phyloP scores from a whole-genome alignment of 805 yeast genomes.

The Ogataea minuta region DNA sequence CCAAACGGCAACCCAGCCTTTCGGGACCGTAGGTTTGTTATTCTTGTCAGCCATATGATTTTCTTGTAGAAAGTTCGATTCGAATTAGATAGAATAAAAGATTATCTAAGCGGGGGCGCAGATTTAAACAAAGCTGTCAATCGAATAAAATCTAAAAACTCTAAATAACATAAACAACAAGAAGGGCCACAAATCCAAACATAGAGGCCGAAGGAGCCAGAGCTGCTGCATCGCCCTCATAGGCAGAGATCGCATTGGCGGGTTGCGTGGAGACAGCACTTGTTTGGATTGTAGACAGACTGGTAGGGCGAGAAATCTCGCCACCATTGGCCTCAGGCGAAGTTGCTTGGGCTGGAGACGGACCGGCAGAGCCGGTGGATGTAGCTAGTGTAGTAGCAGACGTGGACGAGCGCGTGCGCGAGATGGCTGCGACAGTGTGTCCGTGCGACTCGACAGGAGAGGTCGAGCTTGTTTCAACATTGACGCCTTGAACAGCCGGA shows the following conservation, averaged over 20 bases:
- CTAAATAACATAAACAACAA: conserved; percentile 1
- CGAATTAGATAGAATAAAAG: not conserved
- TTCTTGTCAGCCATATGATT: conserved; percentile 26
- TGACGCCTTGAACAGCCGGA: no score
- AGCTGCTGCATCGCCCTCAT: conserved; percentile 2
- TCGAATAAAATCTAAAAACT: not conserved
- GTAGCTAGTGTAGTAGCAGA: not conserved
- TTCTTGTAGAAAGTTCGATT: not conserved
- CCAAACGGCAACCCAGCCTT: conserved; percentile 69
- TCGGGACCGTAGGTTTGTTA: conserved; percentile 28
- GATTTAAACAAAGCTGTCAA: not conserved
- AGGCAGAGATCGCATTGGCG: not conserved
- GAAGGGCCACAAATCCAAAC: conserved; percentile 3
- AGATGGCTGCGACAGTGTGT: not conserved
- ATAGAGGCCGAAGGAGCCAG: not conserved
- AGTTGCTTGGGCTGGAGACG: conserved; percentile 5
- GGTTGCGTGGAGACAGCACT: not conserved
- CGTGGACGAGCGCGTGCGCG: not conserved
- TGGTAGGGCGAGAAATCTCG: conserved; percentile 1
- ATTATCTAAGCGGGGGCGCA: conserved; percentile 7
- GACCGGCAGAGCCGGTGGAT: not conserved
- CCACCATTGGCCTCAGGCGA: conserved; percentile 5
- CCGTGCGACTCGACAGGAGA: not conserved
- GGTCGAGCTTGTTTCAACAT: no score
- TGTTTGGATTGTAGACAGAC: not conserved